phyloP scores from a whole-genome alignment of 176 grass and related monocot genomes.

The Oryza brachyantha region DNA sequence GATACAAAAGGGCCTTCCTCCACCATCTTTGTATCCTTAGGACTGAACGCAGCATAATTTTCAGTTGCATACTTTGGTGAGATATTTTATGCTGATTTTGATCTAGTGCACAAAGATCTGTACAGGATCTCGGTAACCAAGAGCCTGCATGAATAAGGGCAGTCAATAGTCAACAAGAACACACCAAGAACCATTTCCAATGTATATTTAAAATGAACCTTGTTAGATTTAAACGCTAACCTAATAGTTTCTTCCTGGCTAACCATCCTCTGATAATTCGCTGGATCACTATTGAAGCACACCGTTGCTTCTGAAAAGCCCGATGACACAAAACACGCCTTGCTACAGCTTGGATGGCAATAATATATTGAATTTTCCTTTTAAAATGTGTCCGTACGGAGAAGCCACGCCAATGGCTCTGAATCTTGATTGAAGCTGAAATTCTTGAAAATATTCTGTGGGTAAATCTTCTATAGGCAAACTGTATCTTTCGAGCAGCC shows the following conservation, averaged over 20 bases:
- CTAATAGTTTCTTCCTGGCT: slow-evolving; percentile 52
- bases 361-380: slow-evolving; percentile 38
- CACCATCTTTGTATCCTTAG: slow-evolving; percentile 57
- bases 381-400: slow-evolving; percentile 31
- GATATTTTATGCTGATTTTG: slow-evolving; percentile 8
- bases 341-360: slow-evolving; percentile 37
- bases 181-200: slow-evolving; percentile 25
- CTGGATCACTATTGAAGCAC: slow-evolving; percentile 46
- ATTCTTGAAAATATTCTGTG: slow-evolving; percentile 21
- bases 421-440: slow-evolving; percentile 51
- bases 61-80: slow-evolving; percentile 35
- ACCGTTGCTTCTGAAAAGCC: slow-evolving; percentile 9
- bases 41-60: slow-evolving; percentile 43
- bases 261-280: slow-evolving; percentile 46
- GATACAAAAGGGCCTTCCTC: slow-evolving; percentile 38
- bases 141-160: slow-evolving; percentile 42
- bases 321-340: slow-evolving; percentile 28
- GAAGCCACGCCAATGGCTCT: slow-evolving; percentile 52
- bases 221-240: slow-evolving; percentile 35
- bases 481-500: slow-evolving; percentile 55
- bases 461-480: slow-evolving; percentile 46
- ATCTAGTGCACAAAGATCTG: slow-evolving; percentile 11
- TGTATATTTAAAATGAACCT: no score
- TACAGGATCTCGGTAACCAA: slow-evolving; percentile 33
- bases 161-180: not conserved